Evolutionary conservation across 345 rosid species (phyloP).

Genomic region (Eucalyptus brandiana): DNA sequence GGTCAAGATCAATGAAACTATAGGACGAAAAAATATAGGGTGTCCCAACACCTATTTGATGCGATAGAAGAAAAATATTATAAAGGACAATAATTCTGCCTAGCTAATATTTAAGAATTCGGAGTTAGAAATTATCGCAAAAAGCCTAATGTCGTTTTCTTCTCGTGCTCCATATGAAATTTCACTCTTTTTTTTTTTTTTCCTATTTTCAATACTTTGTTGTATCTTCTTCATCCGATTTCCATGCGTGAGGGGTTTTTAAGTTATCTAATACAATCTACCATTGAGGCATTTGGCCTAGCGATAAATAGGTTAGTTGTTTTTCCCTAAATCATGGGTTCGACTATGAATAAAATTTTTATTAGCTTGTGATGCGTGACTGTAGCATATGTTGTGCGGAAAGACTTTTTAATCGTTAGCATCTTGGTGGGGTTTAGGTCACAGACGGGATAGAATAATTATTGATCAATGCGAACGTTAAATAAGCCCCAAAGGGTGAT

Average conservation of each 20-base stretch:
- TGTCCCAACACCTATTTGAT: too few species aligned
- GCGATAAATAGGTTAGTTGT: not conserved
- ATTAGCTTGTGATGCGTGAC: not conserved
- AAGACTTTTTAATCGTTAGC: too few species aligned
- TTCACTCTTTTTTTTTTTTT: not conserved
- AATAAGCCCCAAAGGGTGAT: not conserved
- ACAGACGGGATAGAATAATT: not conserved
- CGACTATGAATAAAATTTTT: not conserved
- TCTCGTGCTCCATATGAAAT: not conserved
- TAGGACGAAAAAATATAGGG: not conserved
- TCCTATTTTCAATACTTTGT: not conserved
- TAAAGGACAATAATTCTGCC: too few species aligned
- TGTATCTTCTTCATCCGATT: not conserved
- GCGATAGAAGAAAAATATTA: too few species aligned
- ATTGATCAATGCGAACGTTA: not conserved
- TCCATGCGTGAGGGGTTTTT: not conserved
- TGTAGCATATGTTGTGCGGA: not conserved
- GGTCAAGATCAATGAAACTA: not conserved
- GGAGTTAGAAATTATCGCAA: not conserved
- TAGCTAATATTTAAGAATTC: too few species aligned
- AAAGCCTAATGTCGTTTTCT: not conserved
- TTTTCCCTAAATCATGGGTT: not conserved
- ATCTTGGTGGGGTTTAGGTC: not conserved
- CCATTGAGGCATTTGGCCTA: not conserved
- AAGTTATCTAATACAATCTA: not conserved